Base-by-base conservation (phyloP, 2,329 filamentous ascomycete genomes). In the Colletotrichum truncatum region DNA sequence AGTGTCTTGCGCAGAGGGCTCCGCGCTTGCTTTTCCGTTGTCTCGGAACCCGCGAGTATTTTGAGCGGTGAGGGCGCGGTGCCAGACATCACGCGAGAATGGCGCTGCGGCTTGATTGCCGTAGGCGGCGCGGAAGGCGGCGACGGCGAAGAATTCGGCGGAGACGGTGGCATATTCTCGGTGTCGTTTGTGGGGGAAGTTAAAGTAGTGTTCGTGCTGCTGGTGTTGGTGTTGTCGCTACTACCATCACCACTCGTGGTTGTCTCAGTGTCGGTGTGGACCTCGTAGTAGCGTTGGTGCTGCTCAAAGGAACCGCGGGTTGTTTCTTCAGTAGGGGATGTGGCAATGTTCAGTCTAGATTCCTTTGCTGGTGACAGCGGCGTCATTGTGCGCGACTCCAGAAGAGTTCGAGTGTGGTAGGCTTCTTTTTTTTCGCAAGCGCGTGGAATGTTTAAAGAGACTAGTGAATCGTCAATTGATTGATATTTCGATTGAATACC, bases 1-100 rank as follows among this genome's bases (percentile, higher is more conserved):
- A 67, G 30, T 52, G 65, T 68, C 67, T 81, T 85, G 60, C 83
- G 77, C 26, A 85, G 82, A 46, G 75, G 69, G 12, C 74, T 72
- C 55, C 74, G 72, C 70, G 73, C 69, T 71, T 74, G 64, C 73
- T 74, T 67, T 23, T 76, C 76, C 59, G 57, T 69, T 65, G 61
- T 70, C 63, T 66, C 63, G 57, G 63, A 52, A 36, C 76, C 77
- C 30, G 79, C 73, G 34, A 89, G 78, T 51, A 89, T 86, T 77
- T 86, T 87, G 34, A 89, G 79, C 38, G 86, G 86, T 53, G 86
- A 87, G 30, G 88, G 81, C 70, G 86, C 85, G 62, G 77, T 82
- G 60, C 86, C 86, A 32, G 86, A 87, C 56, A 88, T 76, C 68
- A 89, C 83, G 67, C 86, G 83, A 21, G 85, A 87, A 65, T 84